A percentile compares a stretch with the other conserved stretches of the same genome.
Evolutionary conservation across 306 rosid species (phyloP).

Genomic region (Cicer chorassanicum): DNA sequence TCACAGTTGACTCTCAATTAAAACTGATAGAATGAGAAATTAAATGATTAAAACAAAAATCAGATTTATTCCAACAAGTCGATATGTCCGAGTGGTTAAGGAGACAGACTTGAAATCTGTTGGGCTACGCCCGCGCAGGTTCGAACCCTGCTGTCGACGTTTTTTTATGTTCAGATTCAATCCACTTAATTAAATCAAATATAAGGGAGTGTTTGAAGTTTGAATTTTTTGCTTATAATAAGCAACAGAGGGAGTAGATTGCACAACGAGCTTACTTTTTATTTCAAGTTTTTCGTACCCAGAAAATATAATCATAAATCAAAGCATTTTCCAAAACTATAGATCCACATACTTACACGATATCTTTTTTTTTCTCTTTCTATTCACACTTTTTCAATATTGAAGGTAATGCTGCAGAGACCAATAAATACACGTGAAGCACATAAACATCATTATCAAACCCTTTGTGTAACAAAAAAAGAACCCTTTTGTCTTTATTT

Average conservation of each 20-base stretch:
- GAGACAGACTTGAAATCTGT: no score
- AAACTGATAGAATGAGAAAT: not conserved
- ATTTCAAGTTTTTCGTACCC: not conserved
- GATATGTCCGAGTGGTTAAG: no score
- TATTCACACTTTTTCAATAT: not conserved
- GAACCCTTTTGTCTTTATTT: no score
- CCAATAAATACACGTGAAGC: slow-evolving; percentile 5
- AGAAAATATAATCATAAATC: not conserved
- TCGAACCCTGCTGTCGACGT: no score
- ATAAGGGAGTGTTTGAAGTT: no score
- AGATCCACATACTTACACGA: not conserved
- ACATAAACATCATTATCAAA: slow-evolving; percentile 22
- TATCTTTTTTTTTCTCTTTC: not conserved
- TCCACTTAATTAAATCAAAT: no score
- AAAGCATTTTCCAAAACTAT: not conserved
- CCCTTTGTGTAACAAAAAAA: not conserved
- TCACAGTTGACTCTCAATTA: not conserved
- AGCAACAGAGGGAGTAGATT: no score
- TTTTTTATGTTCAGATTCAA: no score
- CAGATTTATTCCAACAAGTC: not conserved
- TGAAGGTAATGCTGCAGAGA: not conserved
- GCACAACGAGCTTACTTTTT: no score
- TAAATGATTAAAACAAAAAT: not conserved
- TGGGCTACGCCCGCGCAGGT: no score
- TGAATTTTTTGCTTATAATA: no score